Percentiles rank a stretch among this genome's conserved stretches.
These are phyloP conservation scores for Sarocladiaceae sp. DNA, from an alignment of 2,329 filamentous ascomycete species.

Conservation along the genomic window DNA sequence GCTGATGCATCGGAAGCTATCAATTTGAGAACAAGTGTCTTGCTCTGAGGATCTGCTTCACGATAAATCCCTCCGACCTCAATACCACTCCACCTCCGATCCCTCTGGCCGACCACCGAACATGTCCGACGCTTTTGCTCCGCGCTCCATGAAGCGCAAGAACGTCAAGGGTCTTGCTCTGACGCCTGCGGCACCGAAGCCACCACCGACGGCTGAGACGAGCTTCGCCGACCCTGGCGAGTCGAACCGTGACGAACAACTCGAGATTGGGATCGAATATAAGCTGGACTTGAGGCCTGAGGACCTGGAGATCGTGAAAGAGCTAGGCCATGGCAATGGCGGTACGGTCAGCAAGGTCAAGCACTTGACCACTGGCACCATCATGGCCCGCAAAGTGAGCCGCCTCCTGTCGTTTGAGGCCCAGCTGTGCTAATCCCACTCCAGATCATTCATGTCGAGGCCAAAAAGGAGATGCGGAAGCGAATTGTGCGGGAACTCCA, in stretches of 20 bases:
- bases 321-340: slow-evolving; percentile 92
- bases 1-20: not conserved
- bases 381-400: slow-evolving; percentile 93
- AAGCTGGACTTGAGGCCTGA: slow-evolving; percentile 87
- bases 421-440: slow-evolving; percentile 13
- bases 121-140: slow-evolving; percentile 59
- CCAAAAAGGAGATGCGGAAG: slow-evolving; percentile 93
- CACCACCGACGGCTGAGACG: slow-evolving; percentile 64
- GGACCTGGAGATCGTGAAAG: slow-evolving; percentile 87
- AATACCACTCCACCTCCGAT: not conserved
- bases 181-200: slow-evolving; percentile 68
- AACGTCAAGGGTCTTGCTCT: slow-evolving; percentile 95
- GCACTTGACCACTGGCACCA: slow-evolving; percentile 87
- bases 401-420: not conserved
- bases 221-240: slow-evolving; percentile 51
- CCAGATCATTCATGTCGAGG: slow-evolving; percentile 95
- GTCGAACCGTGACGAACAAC: slow-evolving; percentile 50
- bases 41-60: not conserved
- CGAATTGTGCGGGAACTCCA: slow-evolving; percentile 95
- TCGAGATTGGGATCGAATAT: slow-evolving; percentile 98
- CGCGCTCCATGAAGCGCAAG: slow-evolving; percentile 93
- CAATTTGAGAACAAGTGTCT: not conserved
- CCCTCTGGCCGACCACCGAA: slow-evolving; percentile 15
- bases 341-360: slow-evolving; percentile 97
- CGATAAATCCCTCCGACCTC: slow-evolving; percentile 1